These are phyloP conservation scores for Globisporangium cederbergense DNA, from an alignment of 352 stramenopile species.

Conservation along the genomic window DNA sequence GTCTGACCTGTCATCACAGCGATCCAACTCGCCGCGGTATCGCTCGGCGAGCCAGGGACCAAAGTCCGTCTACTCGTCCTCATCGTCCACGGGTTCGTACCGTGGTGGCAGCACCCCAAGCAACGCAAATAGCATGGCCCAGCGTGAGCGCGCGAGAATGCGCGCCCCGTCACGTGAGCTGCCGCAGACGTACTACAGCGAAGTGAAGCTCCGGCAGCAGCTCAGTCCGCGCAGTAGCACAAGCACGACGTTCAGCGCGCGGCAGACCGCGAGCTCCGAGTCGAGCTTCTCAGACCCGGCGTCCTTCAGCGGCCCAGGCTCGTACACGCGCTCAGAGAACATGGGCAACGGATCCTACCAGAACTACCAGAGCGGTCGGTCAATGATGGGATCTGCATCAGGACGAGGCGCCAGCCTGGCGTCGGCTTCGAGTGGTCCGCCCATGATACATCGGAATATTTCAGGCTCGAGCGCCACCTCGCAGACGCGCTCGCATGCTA, in stretches of 20 bases:
- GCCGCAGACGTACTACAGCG: constrained; percentile 4
- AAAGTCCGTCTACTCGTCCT: constrained; percentile 16
- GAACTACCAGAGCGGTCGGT: constrained; percentile 3
- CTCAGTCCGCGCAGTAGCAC: constrained; percentile 17
- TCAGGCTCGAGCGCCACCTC: constrained; percentile 9
- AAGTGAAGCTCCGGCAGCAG: constrained; percentile 14
- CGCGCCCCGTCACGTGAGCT: constrained; percentile 4
- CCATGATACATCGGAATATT: constrained; percentile 7
- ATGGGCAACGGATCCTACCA: not conserved
- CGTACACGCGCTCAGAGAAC: constrained; percentile 4
- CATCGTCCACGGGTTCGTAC: constrained; percentile 19
- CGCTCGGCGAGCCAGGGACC: constrained; percentile 6
- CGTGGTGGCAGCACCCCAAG: constrained; percentile 20
- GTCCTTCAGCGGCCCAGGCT: not conserved
- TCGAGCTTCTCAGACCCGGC: constrained; percentile 18
- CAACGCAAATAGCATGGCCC: not conserved
- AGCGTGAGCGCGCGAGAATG: not conserved
- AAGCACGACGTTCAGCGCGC: constrained; percentile 12
- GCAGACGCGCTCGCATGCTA: constrained; percentile 4
- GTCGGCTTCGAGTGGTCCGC: not conserved
- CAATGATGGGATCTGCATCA: not conserved
- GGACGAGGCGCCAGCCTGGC: too few relatives aligned
- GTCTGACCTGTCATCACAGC: constrained; percentile 34
- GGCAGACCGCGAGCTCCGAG: constrained; percentile 10
- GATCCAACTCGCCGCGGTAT: constrained; percentile 16